Conservation (phyloP, 202 grass and related monocot genomes). For the Panicum hallii region DNA sequence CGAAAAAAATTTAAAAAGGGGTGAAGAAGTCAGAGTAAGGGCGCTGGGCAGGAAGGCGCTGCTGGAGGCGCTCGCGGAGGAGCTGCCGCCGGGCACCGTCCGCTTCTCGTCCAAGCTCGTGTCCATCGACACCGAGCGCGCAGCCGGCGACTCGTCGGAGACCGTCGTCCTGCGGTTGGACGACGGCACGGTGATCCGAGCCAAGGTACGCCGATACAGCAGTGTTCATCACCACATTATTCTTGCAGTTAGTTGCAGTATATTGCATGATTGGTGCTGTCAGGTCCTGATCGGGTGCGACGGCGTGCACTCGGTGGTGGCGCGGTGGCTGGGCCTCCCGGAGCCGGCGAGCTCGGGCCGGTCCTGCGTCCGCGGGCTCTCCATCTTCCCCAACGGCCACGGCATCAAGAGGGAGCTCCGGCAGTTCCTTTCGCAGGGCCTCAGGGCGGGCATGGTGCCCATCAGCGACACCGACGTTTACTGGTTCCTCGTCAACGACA, state of each 20-base stretch:
- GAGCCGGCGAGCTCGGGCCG: constrained; percentile 55
- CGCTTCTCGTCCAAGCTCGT: constrained; percentile 69
- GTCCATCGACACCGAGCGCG: constrained; percentile 52
- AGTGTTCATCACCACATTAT: background rate
- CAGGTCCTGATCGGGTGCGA: constrained; percentile 81
- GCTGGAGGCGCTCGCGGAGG: constrained; percentile 66
- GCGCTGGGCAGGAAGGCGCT: constrained; percentile 55
- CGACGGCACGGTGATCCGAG: constrained; percentile 67
- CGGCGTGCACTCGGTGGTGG: constrained; percentile 74
- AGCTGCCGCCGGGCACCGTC: constrained; percentile 61
- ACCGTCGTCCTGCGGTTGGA: constrained; percentile 52
- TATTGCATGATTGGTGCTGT: background rate
- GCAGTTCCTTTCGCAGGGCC: constrained; percentile 60
- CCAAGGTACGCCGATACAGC: constrained; percentile 46
- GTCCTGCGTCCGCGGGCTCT: constrained; percentile 63
- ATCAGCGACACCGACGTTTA: constrained; percentile 65
- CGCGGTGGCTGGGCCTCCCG: constrained; percentile 67
- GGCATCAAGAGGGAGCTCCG: constrained; percentile 45
- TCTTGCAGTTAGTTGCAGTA: no score
- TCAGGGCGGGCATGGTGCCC: constrained; percentile 67
- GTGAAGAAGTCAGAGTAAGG: constrained; percentile 48
- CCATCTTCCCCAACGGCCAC: constrained; percentile 59
- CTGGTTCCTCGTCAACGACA: constrained; percentile 69
- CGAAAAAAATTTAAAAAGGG: background rate
- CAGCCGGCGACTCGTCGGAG: constrained; percentile 32